Evolutionary conservation across 148 eudicot genomes (phyloP).

Genomic region (Persicaria tinctoria): DNA sequence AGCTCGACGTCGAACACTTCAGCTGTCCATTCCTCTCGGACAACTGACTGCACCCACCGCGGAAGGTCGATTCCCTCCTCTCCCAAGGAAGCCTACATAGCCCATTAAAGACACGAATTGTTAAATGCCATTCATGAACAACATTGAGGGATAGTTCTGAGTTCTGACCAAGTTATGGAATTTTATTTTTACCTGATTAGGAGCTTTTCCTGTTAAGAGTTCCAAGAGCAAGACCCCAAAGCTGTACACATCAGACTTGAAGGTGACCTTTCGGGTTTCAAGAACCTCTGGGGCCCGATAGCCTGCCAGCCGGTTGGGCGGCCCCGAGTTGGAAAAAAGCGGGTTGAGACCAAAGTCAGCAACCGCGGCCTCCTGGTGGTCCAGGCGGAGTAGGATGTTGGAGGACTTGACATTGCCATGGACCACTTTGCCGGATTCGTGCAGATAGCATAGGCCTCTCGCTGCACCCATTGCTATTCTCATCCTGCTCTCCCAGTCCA

Average conservation of each 20-base stretch:
- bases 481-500: slow-evolving; percentile 85
- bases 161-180: neutral
- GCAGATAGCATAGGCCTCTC: slow-evolving; percentile 61
- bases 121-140: neutral
- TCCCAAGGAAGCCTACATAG: slow-evolving; percentile 47
- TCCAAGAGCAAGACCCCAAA: slow-evolving; percentile 78
- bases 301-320: slow-evolving; percentile 59
- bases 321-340: slow-evolving; percentile 31
- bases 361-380: slow-evolving; percentile 40
- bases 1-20: slow-evolving; percentile 94
- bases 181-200: slow-evolving; percentile 45
- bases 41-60: slow-evolving; percentile 95
- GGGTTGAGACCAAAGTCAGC: slow-evolving; percentile 65
- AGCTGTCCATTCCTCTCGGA: slow-evolving; percentile 91
- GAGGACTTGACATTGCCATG: slow-evolving; percentile 92
- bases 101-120: neutral
- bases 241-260: slow-evolving; percentile 85
- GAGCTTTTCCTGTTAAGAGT: slow-evolving; percentile 85
- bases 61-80: slow-evolving; percentile 96
- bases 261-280: slow-evolving; percentile 69
- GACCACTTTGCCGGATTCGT: slow-evolving; percentile 45
- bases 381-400: slow-evolving; percentile 55
- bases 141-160: neutral
- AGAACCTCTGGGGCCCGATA: slow-evolving; percentile 89
- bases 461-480: slow-evolving; percentile 62